Evolutionary conservation across 805 yeast genomes (phyloP).

Genomic region (Wickerhamiella spandovensis): DNA sequence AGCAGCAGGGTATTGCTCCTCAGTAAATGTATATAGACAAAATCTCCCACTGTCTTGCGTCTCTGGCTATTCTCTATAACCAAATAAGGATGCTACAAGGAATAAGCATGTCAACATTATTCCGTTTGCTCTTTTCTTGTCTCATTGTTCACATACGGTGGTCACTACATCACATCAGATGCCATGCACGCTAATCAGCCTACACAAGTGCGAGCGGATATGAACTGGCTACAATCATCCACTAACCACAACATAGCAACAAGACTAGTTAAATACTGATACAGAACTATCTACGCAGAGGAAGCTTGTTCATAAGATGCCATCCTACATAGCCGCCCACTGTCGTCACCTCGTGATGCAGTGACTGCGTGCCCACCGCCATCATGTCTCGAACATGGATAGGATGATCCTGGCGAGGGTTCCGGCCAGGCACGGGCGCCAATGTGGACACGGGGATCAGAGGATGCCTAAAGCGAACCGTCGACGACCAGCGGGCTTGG

Average conservation of each 20-base stretch:
- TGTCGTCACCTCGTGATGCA: slow-evolving; percentile 14
- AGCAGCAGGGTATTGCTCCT: slow-evolving; percentile 1
- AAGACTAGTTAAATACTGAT: neutral
- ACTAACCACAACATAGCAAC: neutral
- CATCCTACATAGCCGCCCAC: slow-evolving; percentile 19
- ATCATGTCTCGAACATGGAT: slow-evolving; percentile 3
- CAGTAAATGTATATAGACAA: neutral
- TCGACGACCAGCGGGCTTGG: slow-evolving; percentile 1
- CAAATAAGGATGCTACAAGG: too few species aligned
- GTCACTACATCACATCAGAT: too few species aligned
- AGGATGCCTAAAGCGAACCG: slow-evolving; percentile 14
- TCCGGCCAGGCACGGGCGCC: neutral
- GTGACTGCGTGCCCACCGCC: slow-evolving; percentile 11
- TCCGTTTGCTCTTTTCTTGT: too few species aligned
- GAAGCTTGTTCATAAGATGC: slow-evolving; percentile 10
- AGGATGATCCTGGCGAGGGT: neutral
- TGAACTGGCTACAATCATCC: too few species aligned
- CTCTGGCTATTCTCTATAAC: too few species aligned
- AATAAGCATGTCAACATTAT: too few species aligned
- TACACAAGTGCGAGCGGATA: too few species aligned
- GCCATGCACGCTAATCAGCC: neutral
- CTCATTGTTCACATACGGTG: too few species aligned
- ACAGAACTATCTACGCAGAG: neutral
- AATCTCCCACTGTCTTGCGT: too few species aligned
- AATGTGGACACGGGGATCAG: slow-evolving; percentile 10